A percentile compares a stretch with the other conserved stretches of the same genome.
These are phyloP conservation scores for Rhodotorula sp. DNA, from an alignment of 1,284 basidiomycete genomes.

Conservation along the genomic window DNA sequence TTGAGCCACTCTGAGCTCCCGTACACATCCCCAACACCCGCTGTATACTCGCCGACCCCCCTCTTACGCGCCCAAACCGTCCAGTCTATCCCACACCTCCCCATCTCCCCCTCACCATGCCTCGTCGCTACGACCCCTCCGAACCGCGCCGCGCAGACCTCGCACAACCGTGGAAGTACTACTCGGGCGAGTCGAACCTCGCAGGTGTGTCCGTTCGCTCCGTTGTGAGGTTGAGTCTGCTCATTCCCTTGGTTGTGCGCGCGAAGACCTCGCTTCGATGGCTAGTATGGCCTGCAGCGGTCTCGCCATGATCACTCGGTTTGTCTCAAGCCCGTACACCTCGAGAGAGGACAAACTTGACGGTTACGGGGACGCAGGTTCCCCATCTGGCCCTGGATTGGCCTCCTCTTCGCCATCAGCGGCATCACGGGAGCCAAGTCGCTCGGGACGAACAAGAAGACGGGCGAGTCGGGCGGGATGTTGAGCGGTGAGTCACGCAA, in stretches of 20 bases:
- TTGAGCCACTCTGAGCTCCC: no score
- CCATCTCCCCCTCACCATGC: not conserved
- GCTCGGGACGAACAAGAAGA: conserved; percentile 1
- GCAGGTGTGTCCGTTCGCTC: conserved; percentile 9
- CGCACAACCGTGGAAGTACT: conserved; percentile 17
- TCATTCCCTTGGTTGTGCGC: not conserved
- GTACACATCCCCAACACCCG: no score
- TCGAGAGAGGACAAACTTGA: not conserved
- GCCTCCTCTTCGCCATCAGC: conserved; percentile 16
- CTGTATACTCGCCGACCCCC: not conserved
- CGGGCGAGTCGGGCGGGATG: conserved; percentile 9
- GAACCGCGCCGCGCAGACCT: conserved; percentile 17
- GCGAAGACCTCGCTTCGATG: conserved; percentile 16
- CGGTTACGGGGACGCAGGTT: not conserved
- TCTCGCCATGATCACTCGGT: conserved; percentile 28
- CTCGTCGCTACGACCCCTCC: conserved; percentile 15
- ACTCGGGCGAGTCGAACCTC: not conserved
- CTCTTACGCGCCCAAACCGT: not conserved
- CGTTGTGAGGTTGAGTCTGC: not conserved
- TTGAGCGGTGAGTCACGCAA: conserved; percentile 13
- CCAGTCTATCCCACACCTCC: not conserved
- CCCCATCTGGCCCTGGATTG: conserved; percentile 32
- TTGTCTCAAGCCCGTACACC: not conserved
- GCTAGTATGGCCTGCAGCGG: conserved; percentile 14
- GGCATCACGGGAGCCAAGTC: conserved; percentile 12